Base-by-base conservation (phyloP, 148 eudicot species). In the Beta vulgaris region DNA sequence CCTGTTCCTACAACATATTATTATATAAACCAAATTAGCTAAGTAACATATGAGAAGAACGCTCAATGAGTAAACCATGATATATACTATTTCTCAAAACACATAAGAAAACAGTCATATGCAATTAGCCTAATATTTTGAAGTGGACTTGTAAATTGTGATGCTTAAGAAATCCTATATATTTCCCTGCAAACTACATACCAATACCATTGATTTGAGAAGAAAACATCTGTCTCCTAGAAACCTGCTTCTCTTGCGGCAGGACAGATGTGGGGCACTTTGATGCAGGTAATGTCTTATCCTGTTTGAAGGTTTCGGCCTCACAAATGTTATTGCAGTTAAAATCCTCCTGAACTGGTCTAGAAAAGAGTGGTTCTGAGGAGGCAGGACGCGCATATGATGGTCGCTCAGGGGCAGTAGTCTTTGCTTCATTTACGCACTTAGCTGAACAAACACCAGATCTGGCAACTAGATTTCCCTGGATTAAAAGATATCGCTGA, bases 181-280 rank as follows among this genome's bases (percentile, higher is more conserved):
- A 21, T 1, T 3, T 34, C 21, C 21, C 13, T 7, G 48, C 48
- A 65, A 65, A 65, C 18, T 36, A 59, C 74, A 59, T 80, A 89
- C 91, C 91, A 43, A 59, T 80, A 89, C 91, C 91, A 43, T 60
- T 64, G 2, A 75, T 64, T 71, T 80, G 66, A 59, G 81, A 63
- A 73, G 83, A 43, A 35, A 35, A 62, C 0, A 34, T 74, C 4
- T 70, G 73, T 42, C 76, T 76, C 49, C 49, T 61, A 78, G 79
- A 73, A 26, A 26, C 69, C 65, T 77, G 82, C 13, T 46, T 66
- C 46, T 59, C 77, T 67, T 75, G 28, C 26, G 89, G 91, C 74
- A 79, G 77, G 39, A 86, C 81, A 90, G 78, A 86, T 60, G 59
- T 79, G n/a, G 90, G 89, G 73, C 75, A 80, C 23, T 87, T 80